These are phyloP conservation scores for Sanghuangporus weigelae DNA, from an alignment of 1,284 basidiomycete species.

Conservation along the genomic window DNA sequence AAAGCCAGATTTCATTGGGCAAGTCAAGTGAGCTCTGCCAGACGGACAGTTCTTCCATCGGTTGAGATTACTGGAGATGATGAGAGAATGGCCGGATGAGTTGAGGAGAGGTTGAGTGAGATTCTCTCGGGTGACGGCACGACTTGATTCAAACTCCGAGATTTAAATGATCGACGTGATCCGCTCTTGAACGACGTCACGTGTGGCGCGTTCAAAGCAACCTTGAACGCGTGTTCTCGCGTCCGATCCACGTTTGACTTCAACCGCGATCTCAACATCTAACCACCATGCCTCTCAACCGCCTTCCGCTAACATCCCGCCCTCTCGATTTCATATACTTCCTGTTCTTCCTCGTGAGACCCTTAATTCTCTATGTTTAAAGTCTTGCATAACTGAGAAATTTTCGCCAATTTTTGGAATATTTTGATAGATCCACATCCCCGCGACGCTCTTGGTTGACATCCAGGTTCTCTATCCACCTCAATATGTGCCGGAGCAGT, in stretches of 20 bases:
- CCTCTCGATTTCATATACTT: conserved; percentile 62
- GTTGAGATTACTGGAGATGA: too few species aligned
- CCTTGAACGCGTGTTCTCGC: too few species aligned
- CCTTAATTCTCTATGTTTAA: neutral
- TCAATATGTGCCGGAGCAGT: conserved; percentile 38
- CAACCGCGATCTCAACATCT: neutral
- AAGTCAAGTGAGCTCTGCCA: neutral
- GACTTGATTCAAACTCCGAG: neutral
- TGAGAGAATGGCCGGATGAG: too few species aligned
- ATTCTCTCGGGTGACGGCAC: too few species aligned
- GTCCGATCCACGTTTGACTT: neutral
- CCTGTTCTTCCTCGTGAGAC: conserved; percentile 52
- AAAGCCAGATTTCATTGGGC: conserved; percentile 4
- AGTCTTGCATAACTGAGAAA: neutral
- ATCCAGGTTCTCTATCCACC: conserved; percentile 64
- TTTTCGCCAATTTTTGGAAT: neutral
- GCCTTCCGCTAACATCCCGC: conserved; percentile 30
- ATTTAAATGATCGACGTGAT: neutral
- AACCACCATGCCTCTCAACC: neutral
- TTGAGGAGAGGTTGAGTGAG: too few species aligned
- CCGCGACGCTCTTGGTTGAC: conserved; percentile 60
- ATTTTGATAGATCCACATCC: conserved; percentile 52
- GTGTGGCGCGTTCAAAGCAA: neutral
- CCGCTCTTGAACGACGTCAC: neutral
- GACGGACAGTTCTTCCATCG: too few species aligned